Evolutionary conservation across 306 rosid genomes (phyloP).

Genomic region (Vachellia pachyceras): DNA sequence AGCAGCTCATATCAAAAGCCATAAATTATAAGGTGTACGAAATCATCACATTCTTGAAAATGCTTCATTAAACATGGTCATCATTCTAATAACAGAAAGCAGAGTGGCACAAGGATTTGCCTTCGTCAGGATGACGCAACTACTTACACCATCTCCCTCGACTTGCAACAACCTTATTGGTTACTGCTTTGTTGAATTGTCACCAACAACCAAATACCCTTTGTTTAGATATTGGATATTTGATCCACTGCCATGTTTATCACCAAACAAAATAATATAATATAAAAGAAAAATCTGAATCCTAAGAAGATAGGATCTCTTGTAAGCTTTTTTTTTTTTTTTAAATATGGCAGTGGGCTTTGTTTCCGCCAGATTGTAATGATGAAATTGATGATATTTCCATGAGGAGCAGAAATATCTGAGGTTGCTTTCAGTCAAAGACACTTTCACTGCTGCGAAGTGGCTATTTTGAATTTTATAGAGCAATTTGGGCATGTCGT

Average conservation of each 20-base stretch:
- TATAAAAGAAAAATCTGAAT: neutral
- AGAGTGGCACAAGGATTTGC: neutral
- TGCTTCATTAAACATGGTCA: neutral
- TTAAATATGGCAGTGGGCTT: neutral
- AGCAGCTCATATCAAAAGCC: neutral
- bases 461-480: neutral
- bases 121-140: constrained; percentile 50
- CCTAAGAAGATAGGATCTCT: neutral
- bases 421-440: constrained; percentile 28
- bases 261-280: neutral
- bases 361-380: neutral
- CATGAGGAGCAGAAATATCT: constrained; percentile 38
- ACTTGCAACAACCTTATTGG: neutral
- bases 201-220: neutral
- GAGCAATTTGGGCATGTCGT: neutral
- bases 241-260: neutral
- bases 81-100: neutral
- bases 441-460: constrained; percentile 21
- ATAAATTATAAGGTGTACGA: neutral
- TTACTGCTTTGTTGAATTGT: neutral
- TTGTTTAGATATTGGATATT: neutral
- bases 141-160: constrained; percentile 20
- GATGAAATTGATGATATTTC: constrained; percentile 29
- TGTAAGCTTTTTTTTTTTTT: too few relatives aligned
- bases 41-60: neutral